Percentiles rank a stretch among this genome's conserved stretches.
Conservation (phyloP, 768 basidiomycete genomes). For the Leccinum disarticulatum region DNA sequence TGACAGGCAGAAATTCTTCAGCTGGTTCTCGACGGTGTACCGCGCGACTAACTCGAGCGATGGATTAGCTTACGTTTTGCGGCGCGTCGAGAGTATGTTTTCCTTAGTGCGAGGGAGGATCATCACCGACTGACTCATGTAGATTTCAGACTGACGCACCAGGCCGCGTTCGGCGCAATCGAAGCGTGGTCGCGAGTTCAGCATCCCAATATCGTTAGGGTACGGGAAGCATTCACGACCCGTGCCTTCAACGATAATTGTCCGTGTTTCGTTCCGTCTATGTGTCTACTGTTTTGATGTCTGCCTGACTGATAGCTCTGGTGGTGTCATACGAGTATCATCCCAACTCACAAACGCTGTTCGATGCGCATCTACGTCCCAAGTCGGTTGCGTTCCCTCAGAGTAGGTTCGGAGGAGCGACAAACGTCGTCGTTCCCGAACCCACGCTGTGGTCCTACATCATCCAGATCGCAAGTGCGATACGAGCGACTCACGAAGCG, state of each 20-base stretch:
- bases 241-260: slow-evolving; percentile 90
- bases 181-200: slow-evolving; percentile 83
- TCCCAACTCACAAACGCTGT: slow-evolving; percentile 79
- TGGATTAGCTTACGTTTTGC: slow-evolving; percentile 72
- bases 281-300: slow-evolving; percentile 10
- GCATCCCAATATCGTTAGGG: slow-evolving; percentile 81
- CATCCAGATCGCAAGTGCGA: slow-evolving; percentile 83
- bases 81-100: slow-evolving; percentile 80
- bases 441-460: slow-evolving; percentile 90
- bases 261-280: slow-evolving; percentile 37
- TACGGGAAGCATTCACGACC: slow-evolving; percentile 95
- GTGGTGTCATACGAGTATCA: slow-evolving; percentile 91
- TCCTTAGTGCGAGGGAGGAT: not conserved
- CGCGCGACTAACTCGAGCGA: slow-evolving; percentile 76
- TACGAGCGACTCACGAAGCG: slow-evolving; percentile 81
- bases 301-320: slow-evolving; percentile 54
- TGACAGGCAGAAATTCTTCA: slow-evolving; percentile 73
- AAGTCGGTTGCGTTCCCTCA: slow-evolving; percentile 40
- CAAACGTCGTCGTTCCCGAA: slow-evolving; percentile 55
- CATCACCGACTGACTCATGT: slow-evolving; percentile 7
- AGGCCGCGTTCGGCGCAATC: slow-evolving; percentile 76
- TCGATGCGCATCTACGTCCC: slow-evolving; percentile 71
- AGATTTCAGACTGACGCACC: slow-evolving; percentile 85
- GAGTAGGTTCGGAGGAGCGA: slow-evolving; percentile 36
- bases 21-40: slow-evolving; percentile 83